Base-by-base conservation (phyloP, 176 grass and related monocot species). In the Ensete ventricosum region DNA sequence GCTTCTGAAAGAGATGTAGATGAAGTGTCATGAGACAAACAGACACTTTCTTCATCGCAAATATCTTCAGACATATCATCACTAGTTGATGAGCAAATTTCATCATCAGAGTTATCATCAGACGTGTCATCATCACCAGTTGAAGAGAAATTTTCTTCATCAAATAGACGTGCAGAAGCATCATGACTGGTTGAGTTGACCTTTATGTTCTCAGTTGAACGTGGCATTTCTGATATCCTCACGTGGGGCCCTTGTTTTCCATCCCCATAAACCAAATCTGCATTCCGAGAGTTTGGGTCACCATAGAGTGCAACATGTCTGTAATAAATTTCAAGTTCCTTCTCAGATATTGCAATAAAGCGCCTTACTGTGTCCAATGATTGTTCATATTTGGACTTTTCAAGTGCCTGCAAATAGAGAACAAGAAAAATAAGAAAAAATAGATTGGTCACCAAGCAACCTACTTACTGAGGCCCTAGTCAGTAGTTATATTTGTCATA, bases 331-430 rank as follows among this genome's bases (percentile, higher is more conserved):
- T 94, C 88, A 2, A 94, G 86, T 21, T 99, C 90, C 66, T 91
- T 99, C 72, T 94, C 86, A 59, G 90, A 90, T 63, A 87, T 53
- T 76, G 82, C 84, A 74, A 94, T 99, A 67, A 89, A 99, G 51
- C 65, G 67, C 78, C 76, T 27, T 74, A 99, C 95, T 67, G 86
- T 89, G 81, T 93, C 90, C 55, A 99, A 76, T 0, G 88, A 91
- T 14, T 99, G 90, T 70, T 99, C 86, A 58, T 99, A 94, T 82
- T 99, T 99, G 70, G 95, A 99, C 83, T 99, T 94, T 92, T 94
- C 95, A 85, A 98, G 90, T 84, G 90, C 95, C 95, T 98, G 72
- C 11, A 70, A 70, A 51, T 51, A 10, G 2, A 51, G 12, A 70
- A 11, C 14, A n/a, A 51, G 67, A 52, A 70, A 2, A 25, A 22